These are phyloP conservation scores for Rosa persica DNA, from an alignment of 306 rosid genomes.

Conservation along the genomic window DNA sequence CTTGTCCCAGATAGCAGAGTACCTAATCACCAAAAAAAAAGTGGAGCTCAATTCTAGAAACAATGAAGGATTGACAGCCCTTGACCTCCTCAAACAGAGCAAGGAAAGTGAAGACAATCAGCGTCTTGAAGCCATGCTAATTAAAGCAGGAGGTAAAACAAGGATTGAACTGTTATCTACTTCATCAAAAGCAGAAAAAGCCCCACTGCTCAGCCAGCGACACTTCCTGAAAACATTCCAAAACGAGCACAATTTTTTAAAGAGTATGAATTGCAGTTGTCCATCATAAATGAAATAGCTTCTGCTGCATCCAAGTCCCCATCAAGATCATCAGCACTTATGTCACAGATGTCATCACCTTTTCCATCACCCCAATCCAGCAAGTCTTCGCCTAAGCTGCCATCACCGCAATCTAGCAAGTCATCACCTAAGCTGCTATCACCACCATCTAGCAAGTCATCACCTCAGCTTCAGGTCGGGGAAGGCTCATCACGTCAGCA, in stretches of 20 bases:
- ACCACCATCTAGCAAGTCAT: slow-evolving; percentile 8
- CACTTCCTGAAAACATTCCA: slow-evolving; percentile 2
- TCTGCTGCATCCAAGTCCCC: neutral
- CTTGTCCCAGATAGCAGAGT: slow-evolving; percentile 56
- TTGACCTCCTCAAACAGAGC: slow-evolving; percentile 56
- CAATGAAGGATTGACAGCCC: slow-evolving; percentile 56
- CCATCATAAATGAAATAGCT: too few species aligned
- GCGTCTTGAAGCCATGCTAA: slow-evolving; percentile 34
- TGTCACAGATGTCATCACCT: slow-evolving; percentile 19
- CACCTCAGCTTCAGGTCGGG: slow-evolving; percentile 27
- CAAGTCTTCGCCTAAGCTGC: slow-evolving; percentile 5
- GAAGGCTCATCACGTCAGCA: slow-evolving; percentile 33
- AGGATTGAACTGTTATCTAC: slow-evolving; percentile 33
- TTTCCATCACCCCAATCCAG: slow-evolving; percentile 22
- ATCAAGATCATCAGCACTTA: slow-evolving; percentile 25
- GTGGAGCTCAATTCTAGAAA: slow-evolving; percentile 54
- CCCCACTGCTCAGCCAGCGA: neutral
- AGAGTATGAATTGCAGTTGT: slow-evolving; percentile 18
- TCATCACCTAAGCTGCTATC: slow-evolving; percentile 3
- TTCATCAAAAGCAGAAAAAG: slow-evolving; percentile 25
- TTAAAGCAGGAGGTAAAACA: slow-evolving; percentile 50
- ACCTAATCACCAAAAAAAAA: slow-evolving; percentile 50
- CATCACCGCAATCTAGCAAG: slow-evolving; percentile 6
- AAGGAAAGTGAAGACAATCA: slow-evolving; percentile 41
- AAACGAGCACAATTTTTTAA: slow-evolving; percentile 6